A percentile compares a stretch with the other conserved stretches of the same genome.
phyloP scores from a whole-genome alignment of 179 eudicot species.

The Silene noctiflora region DNA sequence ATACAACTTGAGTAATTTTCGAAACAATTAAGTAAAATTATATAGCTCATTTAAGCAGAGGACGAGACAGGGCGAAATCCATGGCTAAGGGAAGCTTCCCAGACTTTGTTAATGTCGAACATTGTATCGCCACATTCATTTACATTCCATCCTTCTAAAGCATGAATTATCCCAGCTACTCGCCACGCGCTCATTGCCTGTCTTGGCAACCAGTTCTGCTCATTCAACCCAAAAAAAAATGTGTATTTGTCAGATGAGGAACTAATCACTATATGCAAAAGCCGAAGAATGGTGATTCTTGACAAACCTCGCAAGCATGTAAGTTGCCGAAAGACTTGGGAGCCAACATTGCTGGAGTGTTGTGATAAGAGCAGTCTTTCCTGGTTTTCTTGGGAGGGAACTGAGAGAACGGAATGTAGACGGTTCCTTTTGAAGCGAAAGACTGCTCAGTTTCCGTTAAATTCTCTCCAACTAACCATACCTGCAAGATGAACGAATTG shows the following conservation, averaged over 20 bases:
- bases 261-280: too few relatives aligned
- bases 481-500: conserved; percentile 25
- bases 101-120: conserved; percentile 42
- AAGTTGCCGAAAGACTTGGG: conserved; percentile 45
- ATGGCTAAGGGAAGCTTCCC: conserved; percentile 63
- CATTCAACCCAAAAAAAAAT: neutral
- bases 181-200: conserved; percentile 68
- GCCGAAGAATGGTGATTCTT: too few relatives aligned
- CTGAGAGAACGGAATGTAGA: conserved; percentile 60
- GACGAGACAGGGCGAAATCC: conserved; percentile 48
- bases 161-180: conserved; percentile 64
- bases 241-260: too few relatives aligned
- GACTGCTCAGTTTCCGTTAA: conserved; percentile 48
- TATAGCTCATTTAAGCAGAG: neutral
- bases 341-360: conserved; percentile 46
- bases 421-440: conserved; percentile 49
- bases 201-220: conserved; percentile 76
- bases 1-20: too few relatives aligned
- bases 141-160: conserved; percentile 63
- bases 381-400: conserved; percentile 66
- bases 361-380: conserved; percentile 42
- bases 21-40: neutral
- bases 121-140: conserved; percentile 52
- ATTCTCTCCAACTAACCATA: conserved; percentile 75
- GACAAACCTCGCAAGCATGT: conserved; percentile 50